Evolutionary conservation across 345 rosid genomes (phyloP), one percentile per base, ranked within the genome.

Genomic region (Euphorbia tirucalli): DNA sequence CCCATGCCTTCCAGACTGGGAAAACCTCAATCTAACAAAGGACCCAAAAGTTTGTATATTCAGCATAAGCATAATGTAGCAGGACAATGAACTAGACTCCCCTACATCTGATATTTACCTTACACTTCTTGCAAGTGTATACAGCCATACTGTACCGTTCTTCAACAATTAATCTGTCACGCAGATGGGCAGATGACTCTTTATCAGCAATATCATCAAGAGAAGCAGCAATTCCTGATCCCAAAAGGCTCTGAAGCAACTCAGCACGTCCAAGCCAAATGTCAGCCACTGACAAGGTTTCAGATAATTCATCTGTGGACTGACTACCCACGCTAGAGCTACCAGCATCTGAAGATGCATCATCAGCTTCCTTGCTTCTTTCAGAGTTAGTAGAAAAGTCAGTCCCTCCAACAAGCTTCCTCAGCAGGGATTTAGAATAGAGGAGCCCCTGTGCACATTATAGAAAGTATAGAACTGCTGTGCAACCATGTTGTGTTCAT

Each of bases 1-100:
- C 98, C 98, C 98, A 94, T 22, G 97, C 97, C 83, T 83, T 94
- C 98, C 98, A 94, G 49, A 90, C 98, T 9, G 93, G 98, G 77
- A 90, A 88, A 76, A 87, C 92, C 78, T 94, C 97, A 79, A 94
- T 89, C 98, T 94, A 88, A 77, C 72, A 78, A 37, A 75, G 65
- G 75, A 46, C 49, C 43, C 50, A 56, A 60, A 11, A 69, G 30
- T 13, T 71, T 25, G 74, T 71, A 68, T 76, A 32, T 76, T 65
- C 58, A 62, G 67, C 59, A 52, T 68, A 37, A 50, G 30, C 58
- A 65, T 74, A 60, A 69, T 9, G 70, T 69, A 77, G 73, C 46
- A 71, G 64, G 50, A 73, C 24, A 60, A 63, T 16, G 65, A 61
- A 39, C 25, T 64, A 71, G 57, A 72, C 60, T 70, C 52, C 75